Base-by-base conservation (phyloP, 2,329 filamentous ascomycete species). In the Nemania sp. region DNA sequence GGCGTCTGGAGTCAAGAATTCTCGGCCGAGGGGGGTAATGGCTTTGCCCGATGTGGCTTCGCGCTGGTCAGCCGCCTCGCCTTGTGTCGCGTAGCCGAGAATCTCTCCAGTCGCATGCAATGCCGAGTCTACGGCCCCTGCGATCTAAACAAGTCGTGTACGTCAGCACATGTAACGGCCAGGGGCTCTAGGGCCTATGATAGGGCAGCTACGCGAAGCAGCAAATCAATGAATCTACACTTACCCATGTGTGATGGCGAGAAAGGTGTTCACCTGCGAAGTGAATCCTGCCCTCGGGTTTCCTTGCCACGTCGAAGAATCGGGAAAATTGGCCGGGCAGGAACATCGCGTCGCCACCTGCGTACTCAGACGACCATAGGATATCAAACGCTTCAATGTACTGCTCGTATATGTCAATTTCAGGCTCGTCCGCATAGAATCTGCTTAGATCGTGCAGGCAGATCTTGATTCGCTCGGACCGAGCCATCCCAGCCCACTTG, bases 371-470 rank as follows among this genome's bases (percentile, higher is more conserved):
- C 15, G 57, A 42, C 57, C 57, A 60, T 5, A 52, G 22, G 2
- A 54, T 36, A n/a, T 60, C 54, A 33, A 54, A 59, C 2, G 57
- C 33, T 15, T 60, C 57, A 24, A 60, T 50, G 33, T 45, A 53
- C 22, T 53, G 52, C 7, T 58, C 54, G 34, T 56, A 45, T 5
- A 60, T 34, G n/a, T 60, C 42, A 11, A 58, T 45, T 14, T 42
- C 40, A 2, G 41, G 41, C 6, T 48, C 20, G 39, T 60, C 54
- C 9, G 45, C 41, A 15, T 23, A 51, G 31, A 31, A 57, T 15
- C 22, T 48, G 23, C 12, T 44, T 6, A 60, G 47, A 31, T 57
- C 54, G 12, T 60, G 50, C 12, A 60, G 39, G 26, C 37, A 48
- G 19, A 57, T 42, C 12, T 49, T 31, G 14, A 52, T 39, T 14